phyloP scores from a whole-genome alignment of 1,284 basidiomycete species.

The Laetiporus sulphureus region DNA sequence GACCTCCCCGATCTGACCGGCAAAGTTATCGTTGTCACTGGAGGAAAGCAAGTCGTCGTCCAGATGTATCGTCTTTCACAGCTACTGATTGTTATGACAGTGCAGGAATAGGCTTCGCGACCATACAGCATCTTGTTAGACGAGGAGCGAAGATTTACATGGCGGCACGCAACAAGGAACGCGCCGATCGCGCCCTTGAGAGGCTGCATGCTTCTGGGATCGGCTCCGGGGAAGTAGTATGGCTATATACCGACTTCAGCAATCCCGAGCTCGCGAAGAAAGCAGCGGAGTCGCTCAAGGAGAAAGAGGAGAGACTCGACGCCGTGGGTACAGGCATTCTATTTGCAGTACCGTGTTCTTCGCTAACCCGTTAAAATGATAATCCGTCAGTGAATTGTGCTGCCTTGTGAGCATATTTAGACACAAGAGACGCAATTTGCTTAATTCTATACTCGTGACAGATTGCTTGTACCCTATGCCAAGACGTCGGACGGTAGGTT shows the following conservation, averaged over 20 bases:
- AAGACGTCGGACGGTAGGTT: constrained; percentile 30
- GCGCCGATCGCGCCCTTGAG: constrained; percentile 33
- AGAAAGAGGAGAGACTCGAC: constrained; percentile 41
- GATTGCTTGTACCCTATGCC: constrained; percentile 20
- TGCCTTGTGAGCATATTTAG: constrained; percentile 30
- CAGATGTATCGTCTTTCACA: background rate
- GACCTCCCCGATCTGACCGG: constrained; percentile 30
- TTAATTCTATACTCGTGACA: constrained; percentile 32
- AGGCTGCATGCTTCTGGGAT: constrained; percentile 29
- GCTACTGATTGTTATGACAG: constrained; percentile 5
- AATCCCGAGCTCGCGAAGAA: constrained; percentile 35
- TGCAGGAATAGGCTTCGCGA: constrained; percentile 35
- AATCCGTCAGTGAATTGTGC: constrained; percentile 44
- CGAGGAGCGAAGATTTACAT: constrained; percentile 40
- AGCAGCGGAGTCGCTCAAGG: constrained; percentile 39
- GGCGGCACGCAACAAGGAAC: constrained; percentile 32
- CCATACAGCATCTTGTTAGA: constrained; percentile 30
- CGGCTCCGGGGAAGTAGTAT: constrained; percentile 34
- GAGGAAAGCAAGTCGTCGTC: constrained; percentile 29
- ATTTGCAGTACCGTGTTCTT: background rate
- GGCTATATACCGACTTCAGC: constrained; percentile 39
- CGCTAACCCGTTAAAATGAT: background rate
- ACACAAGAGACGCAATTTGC: constrained; percentile 1
- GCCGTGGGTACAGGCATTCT: constrained; percentile 32
- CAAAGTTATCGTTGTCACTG: constrained; percentile 34